Base-by-base conservation (phyloP, 1,139 yeast genomes). In the Pichiaceae sp. region DNA sequence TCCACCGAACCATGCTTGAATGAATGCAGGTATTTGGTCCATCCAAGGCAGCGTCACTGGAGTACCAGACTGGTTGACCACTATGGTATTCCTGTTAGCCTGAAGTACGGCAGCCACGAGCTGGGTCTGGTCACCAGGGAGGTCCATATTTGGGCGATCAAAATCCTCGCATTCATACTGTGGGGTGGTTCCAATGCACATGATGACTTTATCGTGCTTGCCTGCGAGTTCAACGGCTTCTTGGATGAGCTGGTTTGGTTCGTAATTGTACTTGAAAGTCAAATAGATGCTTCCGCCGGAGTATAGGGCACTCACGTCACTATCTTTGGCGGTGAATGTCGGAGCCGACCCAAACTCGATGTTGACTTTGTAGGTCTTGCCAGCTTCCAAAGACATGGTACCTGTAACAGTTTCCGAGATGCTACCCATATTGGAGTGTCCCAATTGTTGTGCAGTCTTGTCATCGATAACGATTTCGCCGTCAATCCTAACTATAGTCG, bases 31-130 rank as follows among this genome's bases (percentile, higher is more conserved):
- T 15, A 67, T 72, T 18, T 67, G 53, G 29, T 63, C 55, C 12
- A 62, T 52, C 79, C 81, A 75, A 23, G 79, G 78, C 66, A 77
- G 62, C 26, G 70, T 62, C 21, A 76, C 80, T 1, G 84, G 82
- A 9, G 79, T 65, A 37, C 83, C 83, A 3, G 78, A 66, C 52
- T 75, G 81, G 54, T 72, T 68, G 20, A 75, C 78, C 33, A 75
- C 60, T 17, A 73, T 66, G 7, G 70, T 64, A 48, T 74, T 70
- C 29, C 68, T 64, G 48, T 74, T 75, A 33, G 62, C 79, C 33
- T 59, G 60, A 27, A 63, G 39, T 16, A 76, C 66, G 26, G 64
- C 72, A 23, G 51, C 56, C 19, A 75, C 63, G 38, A 76, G 59
- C 32, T 63, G 60, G 42, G 73, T 66, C 30, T 74, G 67, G 38